phyloP scores from a whole-genome alignment of 768 basidiomycete species.

The Baorangia bicolor region DNA sequence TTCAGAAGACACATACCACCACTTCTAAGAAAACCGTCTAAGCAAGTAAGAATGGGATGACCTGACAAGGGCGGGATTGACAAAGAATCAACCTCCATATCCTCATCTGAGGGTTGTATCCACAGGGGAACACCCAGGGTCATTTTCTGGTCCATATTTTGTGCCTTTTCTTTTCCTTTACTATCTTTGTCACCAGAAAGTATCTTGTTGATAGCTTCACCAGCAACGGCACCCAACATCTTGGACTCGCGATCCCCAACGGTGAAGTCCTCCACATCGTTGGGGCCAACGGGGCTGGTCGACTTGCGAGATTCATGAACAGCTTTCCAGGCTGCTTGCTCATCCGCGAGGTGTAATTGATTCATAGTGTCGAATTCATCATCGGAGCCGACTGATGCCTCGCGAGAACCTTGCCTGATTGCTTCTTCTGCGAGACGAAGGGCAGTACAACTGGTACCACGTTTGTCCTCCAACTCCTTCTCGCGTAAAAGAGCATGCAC shows the following conservation, averaged over 20 bases:
- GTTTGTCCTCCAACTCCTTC: slow-evolving; percentile 37
- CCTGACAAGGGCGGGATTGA: slow-evolving; percentile 11
- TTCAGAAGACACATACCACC: slow-evolving; percentile 34
- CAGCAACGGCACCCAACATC: slow-evolving; percentile 32
- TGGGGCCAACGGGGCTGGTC: slow-evolving; percentile 9
- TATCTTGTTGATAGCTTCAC: slow-evolving; percentile 45
- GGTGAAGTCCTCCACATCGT: slow-evolving; percentile 31
- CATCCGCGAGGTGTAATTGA: slow-evolving; percentile 31
- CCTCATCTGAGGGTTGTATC: slow-evolving; percentile 20
- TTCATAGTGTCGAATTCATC: slow-evolving; percentile 23
- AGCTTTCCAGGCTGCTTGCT: slow-evolving; percentile 40
- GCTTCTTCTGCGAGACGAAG: slow-evolving; percentile 47
- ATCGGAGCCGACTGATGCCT: slow-evolving; percentile 17
- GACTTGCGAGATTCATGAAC: slow-evolving; percentile 28
- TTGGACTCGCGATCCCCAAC: slow-evolving; percentile 37
- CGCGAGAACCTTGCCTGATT: slow-evolving; percentile 31
- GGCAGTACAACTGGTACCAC: slow-evolving; percentile 39
- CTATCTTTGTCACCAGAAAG: slow-evolving; percentile 41
- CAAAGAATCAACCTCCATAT: slow-evolving; percentile 21
- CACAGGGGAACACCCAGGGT: slow-evolving; percentile 33
- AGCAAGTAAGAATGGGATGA: slow-evolving; percentile 26
- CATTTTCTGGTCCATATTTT: slow-evolving; percentile 20
- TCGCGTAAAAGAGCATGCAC: slow-evolving; percentile 55
- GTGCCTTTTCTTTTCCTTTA: slow-evolving; percentile 27
- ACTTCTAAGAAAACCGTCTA: slow-evolving; percentile 33